A percentile compares a stretch with the other conserved stretches of the same genome.
phyloP scores from a whole-genome alignment of 1,139 yeast genomes.

The Suhomyces maxii region DNA sequence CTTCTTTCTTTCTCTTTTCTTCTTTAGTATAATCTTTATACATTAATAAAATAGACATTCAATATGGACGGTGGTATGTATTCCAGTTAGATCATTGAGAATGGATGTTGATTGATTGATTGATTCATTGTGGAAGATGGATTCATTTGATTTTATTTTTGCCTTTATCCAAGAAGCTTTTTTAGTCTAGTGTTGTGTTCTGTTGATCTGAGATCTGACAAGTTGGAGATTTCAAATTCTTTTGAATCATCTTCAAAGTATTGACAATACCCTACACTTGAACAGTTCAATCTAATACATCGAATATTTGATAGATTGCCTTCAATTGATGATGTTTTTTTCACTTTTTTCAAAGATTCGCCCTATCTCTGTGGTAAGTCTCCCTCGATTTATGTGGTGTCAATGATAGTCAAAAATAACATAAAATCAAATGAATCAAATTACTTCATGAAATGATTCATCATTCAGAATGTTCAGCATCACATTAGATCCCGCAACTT shows the following conservation, averaged over 20 bases:
- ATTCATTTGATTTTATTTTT: neutral
- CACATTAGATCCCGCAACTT: too few species aligned
- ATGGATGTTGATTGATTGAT: conserved; percentile 12
- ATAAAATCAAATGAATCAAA: too few species aligned
- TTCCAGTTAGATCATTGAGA: neutral
- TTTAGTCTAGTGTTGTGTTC: too few species aligned
- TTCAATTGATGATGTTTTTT: conserved; percentile 5
- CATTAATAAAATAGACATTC: conserved; percentile 16
- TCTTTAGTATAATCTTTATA: conserved; percentile 20
- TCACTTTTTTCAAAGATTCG: conserved; percentile 5
- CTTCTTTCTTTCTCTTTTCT: conserved; percentile 17
- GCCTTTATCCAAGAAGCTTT: too few species aligned
- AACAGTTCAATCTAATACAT: too few species aligned
- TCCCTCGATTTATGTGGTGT: too few species aligned
- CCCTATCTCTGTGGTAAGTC: neutral
- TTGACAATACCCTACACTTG: too few species aligned
- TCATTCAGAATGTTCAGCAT: too few species aligned
- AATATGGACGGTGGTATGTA: conserved; percentile 53
- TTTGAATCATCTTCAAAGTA: neutral
- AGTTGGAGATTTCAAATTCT: neutral
- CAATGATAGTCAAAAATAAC: too few species aligned
- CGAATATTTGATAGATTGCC: conserved; percentile 2
- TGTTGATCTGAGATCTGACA: too few species aligned
- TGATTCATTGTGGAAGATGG: conserved; percentile 12
- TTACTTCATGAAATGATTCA: too few species aligned